A percentile compares a stretch with the other conserved stretches of the same genome.
Conservation (phyloP, 2,329 filamentous ascomycete species). For the Rutstroemia sp. region DNA sequence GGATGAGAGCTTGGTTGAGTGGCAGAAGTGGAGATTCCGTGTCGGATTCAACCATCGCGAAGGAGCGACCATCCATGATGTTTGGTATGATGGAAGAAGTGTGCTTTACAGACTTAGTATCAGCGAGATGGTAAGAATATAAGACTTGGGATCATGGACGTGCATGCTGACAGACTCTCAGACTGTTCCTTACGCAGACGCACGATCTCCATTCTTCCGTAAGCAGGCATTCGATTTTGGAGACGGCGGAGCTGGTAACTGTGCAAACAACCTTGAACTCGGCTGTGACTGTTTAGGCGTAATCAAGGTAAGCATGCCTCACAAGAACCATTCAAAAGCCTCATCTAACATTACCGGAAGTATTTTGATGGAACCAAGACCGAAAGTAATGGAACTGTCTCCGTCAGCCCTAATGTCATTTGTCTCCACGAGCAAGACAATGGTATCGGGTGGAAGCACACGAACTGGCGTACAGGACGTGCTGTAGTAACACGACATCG, state of each 20-base stretch:
- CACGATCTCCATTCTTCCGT: conserved; percentile 52
- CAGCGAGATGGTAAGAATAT: conserved; percentile 44
- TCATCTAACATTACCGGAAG: conserved; percentile 14
- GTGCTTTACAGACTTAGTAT: conserved; percentile 51
- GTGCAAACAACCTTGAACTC: conserved; percentile 58
- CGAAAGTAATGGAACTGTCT: conserved; percentile 45
- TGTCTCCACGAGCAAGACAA: conserved; percentile 65
- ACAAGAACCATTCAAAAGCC: background rate
- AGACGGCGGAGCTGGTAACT: conserved; percentile 56
- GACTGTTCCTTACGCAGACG: conserved; percentile 33
- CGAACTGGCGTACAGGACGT: conserved; percentile 56
- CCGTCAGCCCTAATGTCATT: conserved; percentile 50
- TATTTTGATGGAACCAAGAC: conserved; percentile 52
- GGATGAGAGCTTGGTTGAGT: conserved; percentile 36
- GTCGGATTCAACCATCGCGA: conserved; percentile 55
- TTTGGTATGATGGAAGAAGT: conserved; percentile 51
- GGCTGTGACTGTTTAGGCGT: conserved; percentile 63
- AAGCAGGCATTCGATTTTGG: conserved; percentile 66
- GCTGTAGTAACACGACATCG: conserved; percentile 55
- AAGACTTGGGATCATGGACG: background rate
- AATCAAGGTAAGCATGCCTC: conserved; percentile 32
- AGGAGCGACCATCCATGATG: conserved; percentile 53
- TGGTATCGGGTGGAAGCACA: conserved; percentile 65
- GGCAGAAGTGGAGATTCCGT: conserved; percentile 55
- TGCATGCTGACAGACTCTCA: background rate